phyloP scores from a whole-genome alignment of 2,329 filamentous ascomycete species.

The Venturia carpophila region DNA sequence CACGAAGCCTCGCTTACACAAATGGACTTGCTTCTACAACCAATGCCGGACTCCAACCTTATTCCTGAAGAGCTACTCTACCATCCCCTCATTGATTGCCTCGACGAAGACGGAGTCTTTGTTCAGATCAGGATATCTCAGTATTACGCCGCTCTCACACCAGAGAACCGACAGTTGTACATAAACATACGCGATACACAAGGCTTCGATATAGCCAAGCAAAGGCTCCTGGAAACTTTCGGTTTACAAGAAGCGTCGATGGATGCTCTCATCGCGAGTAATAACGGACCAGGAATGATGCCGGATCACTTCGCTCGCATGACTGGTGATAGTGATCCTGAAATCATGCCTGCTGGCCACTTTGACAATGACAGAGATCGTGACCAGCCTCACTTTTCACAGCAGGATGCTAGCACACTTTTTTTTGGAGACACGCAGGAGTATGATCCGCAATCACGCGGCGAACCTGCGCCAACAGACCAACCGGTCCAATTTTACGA shows the following conservation, averaged over 20 bases:
- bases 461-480: neutral
- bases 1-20: neutral
- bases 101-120: neutral
- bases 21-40: neutral
- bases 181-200: neutral
- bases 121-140: neutral
- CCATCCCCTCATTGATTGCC: neutral
- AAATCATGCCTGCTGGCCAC: neutral
- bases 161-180: neutral
- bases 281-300: neutral
- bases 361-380: neutral
- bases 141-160: neutral
- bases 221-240: conserved; percentile 3
- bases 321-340: neutral
- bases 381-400: neutral
- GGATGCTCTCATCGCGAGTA: neutral
- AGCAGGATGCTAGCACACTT: neutral
- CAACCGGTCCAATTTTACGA: neutral
- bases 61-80: conserved; percentile 1
- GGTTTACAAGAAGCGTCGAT: neutral
- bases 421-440: neutral
- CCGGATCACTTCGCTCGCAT: neutral
- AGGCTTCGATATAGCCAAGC: neutral
- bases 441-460: neutral
- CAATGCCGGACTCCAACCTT: neutral